Evolutionary conservation across 495 filamentous ascomycete genomes (phyloP).

Genomic region (Xylaria palmicola): DNA sequence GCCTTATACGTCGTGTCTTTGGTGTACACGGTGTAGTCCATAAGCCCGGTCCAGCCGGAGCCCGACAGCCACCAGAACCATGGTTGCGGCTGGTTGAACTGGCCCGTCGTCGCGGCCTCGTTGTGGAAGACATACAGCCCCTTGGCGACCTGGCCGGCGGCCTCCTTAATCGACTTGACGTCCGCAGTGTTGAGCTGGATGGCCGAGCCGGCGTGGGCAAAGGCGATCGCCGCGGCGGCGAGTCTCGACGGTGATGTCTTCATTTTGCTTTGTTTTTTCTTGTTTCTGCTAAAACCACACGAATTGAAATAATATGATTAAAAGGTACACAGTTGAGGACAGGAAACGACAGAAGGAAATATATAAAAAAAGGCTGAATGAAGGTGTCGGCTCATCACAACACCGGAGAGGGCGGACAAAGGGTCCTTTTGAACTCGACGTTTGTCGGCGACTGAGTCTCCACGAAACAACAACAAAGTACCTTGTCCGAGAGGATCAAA

Average conservation of each 20-base stretch:
- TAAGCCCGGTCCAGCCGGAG: constrained; percentile 68
- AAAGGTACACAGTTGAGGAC: background rate
- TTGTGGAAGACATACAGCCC: constrained; percentile 64
- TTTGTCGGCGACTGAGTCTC: background rate
- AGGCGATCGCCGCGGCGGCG: constrained; percentile 4
- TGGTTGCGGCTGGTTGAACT: constrained; percentile 61
- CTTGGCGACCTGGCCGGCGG: constrained; percentile 43
- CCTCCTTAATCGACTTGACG: constrained; percentile 37
- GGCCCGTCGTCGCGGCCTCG: constrained; percentile 64
- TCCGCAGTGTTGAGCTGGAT: constrained; percentile 21
- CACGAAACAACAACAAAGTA: constrained; percentile 1
- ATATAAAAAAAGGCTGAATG: background rate
- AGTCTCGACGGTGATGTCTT: constrained; percentile 19
- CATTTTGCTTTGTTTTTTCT: no score
- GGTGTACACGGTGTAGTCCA: constrained; percentile 84
- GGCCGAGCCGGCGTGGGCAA: constrained; percentile 16
- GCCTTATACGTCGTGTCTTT: constrained; percentile 73
- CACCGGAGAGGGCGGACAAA: background rate
- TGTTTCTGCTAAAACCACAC: background rate
- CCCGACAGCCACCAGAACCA: constrained; percentile 87
- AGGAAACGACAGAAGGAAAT: background rate
- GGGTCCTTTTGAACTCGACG: constrained; percentile 4
- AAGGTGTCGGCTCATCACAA: background rate
- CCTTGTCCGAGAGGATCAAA: constrained; percentile 8
- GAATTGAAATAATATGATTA: background rate